A percentile compares a stretch with the other conserved stretches of the same genome.
Conservation (phyloP, 352 stramenopile genomes). For the Globisporangium rhizosaccharum region DNA sequence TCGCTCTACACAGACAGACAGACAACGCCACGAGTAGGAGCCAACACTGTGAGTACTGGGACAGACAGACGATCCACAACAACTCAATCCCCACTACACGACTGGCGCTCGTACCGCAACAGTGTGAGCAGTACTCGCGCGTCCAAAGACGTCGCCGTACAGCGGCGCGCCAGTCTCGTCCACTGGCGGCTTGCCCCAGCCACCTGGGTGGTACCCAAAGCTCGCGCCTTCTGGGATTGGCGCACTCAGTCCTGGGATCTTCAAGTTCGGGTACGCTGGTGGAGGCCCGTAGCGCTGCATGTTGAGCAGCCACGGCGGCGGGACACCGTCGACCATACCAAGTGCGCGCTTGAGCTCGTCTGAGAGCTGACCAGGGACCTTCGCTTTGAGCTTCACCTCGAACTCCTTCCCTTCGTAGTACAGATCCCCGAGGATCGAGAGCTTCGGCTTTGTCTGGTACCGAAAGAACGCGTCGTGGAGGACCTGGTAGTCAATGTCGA, state of each 20-base stretch:
- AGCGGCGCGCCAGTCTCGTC: slow-evolving; percentile 93
- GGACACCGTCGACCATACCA: slow-evolving; percentile 90
- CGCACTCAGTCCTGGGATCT: slow-evolving; percentile 96
- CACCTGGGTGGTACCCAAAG: slow-evolving; percentile 95
- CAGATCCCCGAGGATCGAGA: slow-evolving; percentile 80
- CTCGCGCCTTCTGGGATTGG: slow-evolving; percentile 91
- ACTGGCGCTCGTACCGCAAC: slow-evolving; percentile 13
- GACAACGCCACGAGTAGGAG: neutral
- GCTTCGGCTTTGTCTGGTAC: slow-evolving; percentile 96
- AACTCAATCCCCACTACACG: neutral
- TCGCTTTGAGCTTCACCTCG: slow-evolving; percentile 87
- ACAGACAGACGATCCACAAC: neutral
- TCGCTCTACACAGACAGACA: slow-evolving; percentile 21
- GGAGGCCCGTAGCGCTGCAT: slow-evolving; percentile 98
- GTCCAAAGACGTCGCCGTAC: slow-evolving; percentile 96
- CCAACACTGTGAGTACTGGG: neutral
- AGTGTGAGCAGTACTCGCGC: slow-evolving; percentile 25
- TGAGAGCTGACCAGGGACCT: slow-evolving; percentile 87
- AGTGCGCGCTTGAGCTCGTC: slow-evolving; percentile 89
- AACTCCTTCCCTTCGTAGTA: slow-evolving; percentile 99
- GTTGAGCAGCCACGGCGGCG: slow-evolving; percentile 97
- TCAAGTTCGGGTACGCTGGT: slow-evolving; percentile 94
- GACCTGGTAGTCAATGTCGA: slow-evolving; percentile 98
- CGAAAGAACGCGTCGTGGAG: slow-evolving; percentile 99
- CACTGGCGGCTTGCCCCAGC: slow-evolving; percentile 97